Evolutionary conservation across 2,329 filamentous ascomycete genomes (phyloP), one percentile per base, ranked within the genome.

Genomic region (Colletotrichum sp.): DNA sequence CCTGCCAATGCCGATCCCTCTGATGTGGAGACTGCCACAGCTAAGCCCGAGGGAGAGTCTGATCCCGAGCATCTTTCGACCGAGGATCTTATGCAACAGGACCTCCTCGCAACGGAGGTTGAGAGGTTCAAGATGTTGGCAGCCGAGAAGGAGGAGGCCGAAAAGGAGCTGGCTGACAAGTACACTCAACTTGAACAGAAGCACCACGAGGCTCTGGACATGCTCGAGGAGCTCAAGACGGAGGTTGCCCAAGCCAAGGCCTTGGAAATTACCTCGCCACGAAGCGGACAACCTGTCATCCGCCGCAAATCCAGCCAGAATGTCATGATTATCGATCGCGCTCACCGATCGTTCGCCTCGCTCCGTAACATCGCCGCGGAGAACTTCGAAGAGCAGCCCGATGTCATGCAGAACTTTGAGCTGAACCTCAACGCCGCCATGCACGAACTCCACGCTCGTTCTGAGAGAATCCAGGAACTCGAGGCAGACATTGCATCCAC

Each of bases 261-360:
- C 65, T 87, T 87, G 36, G 89, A 92, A 76, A 65, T 32, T 7
- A 87, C 90, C 0, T 93, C 93, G n/a, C 89, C 91, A 7, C 90
- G 92, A 36, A 89, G 91, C 12, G 89, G 88, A n/a, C 91, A 91
- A 1, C 93, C 93, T n/a, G 92, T 98, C 79, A 96, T 98, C 80
- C 94, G 96, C 77, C 93, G 96, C 80, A 98, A 98, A 86, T 98
- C 96, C 5, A 98, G 95, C 82, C 96, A 98, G 83, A 97, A 94
- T 76, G 89, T 98, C 56, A 92, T 97, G 85, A 92, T 93, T 32
- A 94, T 96, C 77, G 97, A 99, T 84, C 94, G 96, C 71, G 96
- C 96, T 9, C 96, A 98, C 80, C 93, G 97, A 74, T 97, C 96
- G 4, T 95, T 98, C 80, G 94, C 95, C 1, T 95, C 96, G 2